Percentiles rank a stretch among this genome's conserved stretches.
Conservation (phyloP, 2,329 filamentous ascomycete genomes). For the Calonectria honghensis region DNA sequence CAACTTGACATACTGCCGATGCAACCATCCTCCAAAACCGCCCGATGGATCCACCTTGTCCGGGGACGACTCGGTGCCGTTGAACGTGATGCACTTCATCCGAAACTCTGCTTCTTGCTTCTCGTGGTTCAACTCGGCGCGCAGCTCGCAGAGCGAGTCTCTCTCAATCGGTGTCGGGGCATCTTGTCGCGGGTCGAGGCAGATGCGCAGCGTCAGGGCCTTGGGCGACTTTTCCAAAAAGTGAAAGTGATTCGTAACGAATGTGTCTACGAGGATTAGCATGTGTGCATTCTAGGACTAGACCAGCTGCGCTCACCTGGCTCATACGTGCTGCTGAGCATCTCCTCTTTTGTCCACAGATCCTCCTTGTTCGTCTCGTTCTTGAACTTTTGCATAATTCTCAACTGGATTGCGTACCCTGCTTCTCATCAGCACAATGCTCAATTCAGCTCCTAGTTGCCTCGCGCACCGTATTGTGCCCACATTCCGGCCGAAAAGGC, state of each 20-base stretch:
- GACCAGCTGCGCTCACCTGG: constrained; percentile 30
- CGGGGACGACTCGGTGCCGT: constrained; percentile 42
- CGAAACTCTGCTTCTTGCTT: constrained; percentile 15
- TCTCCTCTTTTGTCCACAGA: constrained; percentile 46
- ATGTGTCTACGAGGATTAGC: constrained; percentile 41
- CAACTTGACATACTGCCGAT: constrained; percentile 43
- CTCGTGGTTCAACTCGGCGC: constrained; percentile 26
- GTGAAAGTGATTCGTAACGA: constrained; percentile 49
- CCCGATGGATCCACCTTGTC: constrained; percentile 43
- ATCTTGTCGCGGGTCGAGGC: constrained; percentile 42
- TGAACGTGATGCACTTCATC: constrained; percentile 42
- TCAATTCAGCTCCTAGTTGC: not conserved
- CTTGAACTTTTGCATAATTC: constrained; percentile 38
- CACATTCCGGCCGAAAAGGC: constrained; percentile 44
- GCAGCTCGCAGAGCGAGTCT: constrained; percentile 47
- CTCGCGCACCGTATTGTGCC: constrained; percentile 45
- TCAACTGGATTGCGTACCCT: constrained; percentile 44
- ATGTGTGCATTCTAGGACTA: too few species aligned
- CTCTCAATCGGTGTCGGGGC: not conserved
- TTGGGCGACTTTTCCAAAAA: constrained; percentile 43
- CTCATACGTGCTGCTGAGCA: constrained; percentile 45
- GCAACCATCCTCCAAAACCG: constrained; percentile 47
- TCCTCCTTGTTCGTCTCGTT: constrained; percentile 38
- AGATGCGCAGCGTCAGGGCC: constrained; percentile 43
- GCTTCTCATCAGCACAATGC: not conserved